phyloP scores from a whole-genome alignment of 257 asterid species.

The Echites panduratus region DNA sequence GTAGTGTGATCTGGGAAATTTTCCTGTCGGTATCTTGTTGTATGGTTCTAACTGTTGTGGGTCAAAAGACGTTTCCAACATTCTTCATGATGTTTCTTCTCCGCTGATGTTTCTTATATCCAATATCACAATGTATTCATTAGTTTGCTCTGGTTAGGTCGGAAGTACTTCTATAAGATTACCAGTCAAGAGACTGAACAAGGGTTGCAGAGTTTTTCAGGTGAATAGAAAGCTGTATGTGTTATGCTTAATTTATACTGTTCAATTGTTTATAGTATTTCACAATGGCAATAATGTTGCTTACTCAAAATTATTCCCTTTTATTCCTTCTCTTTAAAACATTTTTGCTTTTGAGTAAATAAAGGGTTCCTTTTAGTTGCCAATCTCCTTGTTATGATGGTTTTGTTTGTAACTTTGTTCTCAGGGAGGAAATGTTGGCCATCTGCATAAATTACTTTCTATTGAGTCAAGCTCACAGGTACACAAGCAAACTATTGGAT shows the following conservation, averaged over 20 bases:
- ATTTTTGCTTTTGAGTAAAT: background rate
- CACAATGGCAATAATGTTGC: background rate
- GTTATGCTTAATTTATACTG: slow-evolving; percentile 7
- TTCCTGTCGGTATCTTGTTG: background rate
- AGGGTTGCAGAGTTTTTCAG: slow-evolving; percentile 81
- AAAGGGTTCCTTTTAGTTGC: background rate
- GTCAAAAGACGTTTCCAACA: background rate
- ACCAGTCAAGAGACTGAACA: slow-evolving; percentile 47
- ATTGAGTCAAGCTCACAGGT: slow-evolving; percentile 99
- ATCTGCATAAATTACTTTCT: slow-evolving; percentile 75
- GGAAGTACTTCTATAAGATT: slow-evolving; percentile 59
- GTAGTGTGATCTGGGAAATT: slow-evolving; percentile 36
- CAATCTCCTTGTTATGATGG: slow-evolving; percentile 10
- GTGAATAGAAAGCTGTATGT: slow-evolving; percentile 27
- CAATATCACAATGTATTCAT: background rate
- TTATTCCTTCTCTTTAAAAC: background rate
- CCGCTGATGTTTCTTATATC: background rate
- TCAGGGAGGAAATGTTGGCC: slow-evolving; percentile 99
- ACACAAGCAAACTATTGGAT: background rate
- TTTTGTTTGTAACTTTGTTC: slow-evolving; percentile 23
- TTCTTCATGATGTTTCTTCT: background rate
- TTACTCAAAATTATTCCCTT: background rate
- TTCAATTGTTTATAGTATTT: background rate
- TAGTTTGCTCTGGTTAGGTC: slow-evolving; percentile 27
- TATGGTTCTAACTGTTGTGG: background rate